A percentile compares a stretch with the other conserved stretches of the same genome.
Evolutionary conservation across 2,329 filamentous ascomycete genomes (phyloP).

Genomic region (Pestalotiopsis sp.): DNA sequence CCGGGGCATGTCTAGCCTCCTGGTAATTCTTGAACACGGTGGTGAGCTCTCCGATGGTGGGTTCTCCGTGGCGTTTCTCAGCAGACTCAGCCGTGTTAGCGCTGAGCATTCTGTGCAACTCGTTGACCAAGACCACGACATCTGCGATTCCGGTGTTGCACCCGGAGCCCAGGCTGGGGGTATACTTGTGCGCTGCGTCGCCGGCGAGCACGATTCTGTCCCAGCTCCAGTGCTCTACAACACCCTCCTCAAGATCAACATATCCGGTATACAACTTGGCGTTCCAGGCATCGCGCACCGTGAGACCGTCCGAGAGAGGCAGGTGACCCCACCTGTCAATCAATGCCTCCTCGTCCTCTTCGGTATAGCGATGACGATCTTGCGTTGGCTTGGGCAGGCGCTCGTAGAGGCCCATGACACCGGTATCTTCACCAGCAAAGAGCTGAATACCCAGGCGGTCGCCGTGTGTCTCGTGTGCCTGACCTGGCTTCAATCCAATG

Average conservation of each 20-base stretch:
- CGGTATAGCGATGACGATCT: slow-evolving; percentile 26
- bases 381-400: slow-evolving; percentile 27
- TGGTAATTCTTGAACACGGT: slow-evolving; percentile 4
- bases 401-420: slow-evolving; percentile 37
- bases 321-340: slow-evolving; percentile 29
- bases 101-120: slow-evolving; percentile 18
- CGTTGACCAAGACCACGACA: slow-evolving; percentile 28
- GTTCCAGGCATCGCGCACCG: slow-evolving; percentile 19
- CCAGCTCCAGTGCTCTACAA: slow-evolving; percentile 14
- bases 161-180: slow-evolving; percentile 34
- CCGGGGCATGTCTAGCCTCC: background rate
- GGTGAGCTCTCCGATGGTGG: background rate
- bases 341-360: slow-evolving; percentile 28
- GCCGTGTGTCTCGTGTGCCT: slow-evolving; percentile 33
- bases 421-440: slow-evolving; percentile 29
- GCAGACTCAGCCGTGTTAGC: background rate
- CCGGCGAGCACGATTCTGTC: slow-evolving; percentile 9
- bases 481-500: slow-evolving; percentile 22
- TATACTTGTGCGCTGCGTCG: slow-evolving; percentile 33
- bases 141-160: slow-evolving; percentile 34
- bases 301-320: slow-evolving; percentile 18
- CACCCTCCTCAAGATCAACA: slow-evolving; percentile 9
- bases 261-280: background rate
- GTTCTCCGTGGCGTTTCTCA: background rate
- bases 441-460: slow-evolving; percentile 29